Conservation (phyloP, 2,329 filamentous ascomycete species). For the Colletotrichum sp. region DNA sequence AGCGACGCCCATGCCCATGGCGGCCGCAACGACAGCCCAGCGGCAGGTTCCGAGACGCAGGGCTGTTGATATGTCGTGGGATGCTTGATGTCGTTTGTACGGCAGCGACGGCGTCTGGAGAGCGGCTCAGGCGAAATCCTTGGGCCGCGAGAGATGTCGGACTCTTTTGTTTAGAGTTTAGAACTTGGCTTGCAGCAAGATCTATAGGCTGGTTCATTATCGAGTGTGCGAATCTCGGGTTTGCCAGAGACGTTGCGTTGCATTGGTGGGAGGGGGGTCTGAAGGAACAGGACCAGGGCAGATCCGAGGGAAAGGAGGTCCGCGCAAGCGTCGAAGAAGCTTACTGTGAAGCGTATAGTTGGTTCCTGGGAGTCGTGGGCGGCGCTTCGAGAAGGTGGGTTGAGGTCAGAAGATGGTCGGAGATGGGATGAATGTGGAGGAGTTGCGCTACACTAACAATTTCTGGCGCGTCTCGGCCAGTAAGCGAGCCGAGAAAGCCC, state of each 20-base stretch:
- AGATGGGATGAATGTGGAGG: conserved; percentile 19
- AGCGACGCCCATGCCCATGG: conserved; percentile 1
- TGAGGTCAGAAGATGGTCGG: conserved; percentile 10
- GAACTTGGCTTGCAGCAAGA: conserved; percentile 1
- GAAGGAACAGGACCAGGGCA: neutral
- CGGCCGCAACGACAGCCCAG: neutral
- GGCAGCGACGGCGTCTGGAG: neutral
- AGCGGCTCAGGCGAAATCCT: neutral
- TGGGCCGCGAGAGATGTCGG: neutral
- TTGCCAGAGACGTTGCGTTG: conserved; percentile 10
- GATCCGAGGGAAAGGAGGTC: neutral
- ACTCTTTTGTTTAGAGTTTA: neutral
- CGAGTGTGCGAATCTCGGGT: neutral
- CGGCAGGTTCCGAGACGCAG: conserved; percentile 18
- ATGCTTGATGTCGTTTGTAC: neutral
- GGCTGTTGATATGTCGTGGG: conserved; percentile 1
- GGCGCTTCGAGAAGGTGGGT: conserved; percentile 14
- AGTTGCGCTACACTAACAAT: conserved; percentile 20
- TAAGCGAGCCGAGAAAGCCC: conserved; percentile 18
- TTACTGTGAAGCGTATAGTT: conserved; percentile 7
- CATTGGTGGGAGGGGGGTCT: neutral
- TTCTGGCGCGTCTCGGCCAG: conserved; percentile 19
- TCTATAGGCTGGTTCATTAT: neutral
- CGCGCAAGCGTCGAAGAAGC: neutral
- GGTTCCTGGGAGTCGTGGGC: neutral